Percentiles rank a stretch among this genome's conserved stretches.
These are phyloP conservation scores for Malus fusca DNA, from an alignment of 306 rosid genomes.

Conservation along the genomic window DNA sequence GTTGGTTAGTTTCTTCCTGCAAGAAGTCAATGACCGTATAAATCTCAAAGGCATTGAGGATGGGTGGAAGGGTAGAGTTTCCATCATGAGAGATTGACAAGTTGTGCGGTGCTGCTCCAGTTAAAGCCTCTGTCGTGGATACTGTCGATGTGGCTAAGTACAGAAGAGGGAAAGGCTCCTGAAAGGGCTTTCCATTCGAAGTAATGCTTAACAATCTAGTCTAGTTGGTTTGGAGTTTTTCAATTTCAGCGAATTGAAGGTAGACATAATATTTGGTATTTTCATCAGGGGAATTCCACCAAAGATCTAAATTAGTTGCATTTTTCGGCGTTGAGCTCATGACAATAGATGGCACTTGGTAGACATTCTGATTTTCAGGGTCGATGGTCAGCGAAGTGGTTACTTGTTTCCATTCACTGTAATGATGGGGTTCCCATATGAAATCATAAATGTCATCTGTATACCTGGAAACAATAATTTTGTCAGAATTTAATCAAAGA, in stretches of 20 bases:
- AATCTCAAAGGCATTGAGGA: slow-evolving; percentile 49
- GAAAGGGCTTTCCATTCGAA: slow-evolving; percentile 17
- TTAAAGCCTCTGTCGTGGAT: neutral
- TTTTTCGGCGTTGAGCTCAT: slow-evolving; percentile 23
- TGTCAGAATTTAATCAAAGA: neutral
- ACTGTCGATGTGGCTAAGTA: slow-evolving; percentile 12
- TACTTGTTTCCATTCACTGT: neutral
- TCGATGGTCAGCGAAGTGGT: slow-evolving; percentile 2
- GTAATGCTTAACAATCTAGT: slow-evolving; percentile 25
- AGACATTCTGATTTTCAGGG: neutral
- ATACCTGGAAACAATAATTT: slow-evolving; percentile 17
- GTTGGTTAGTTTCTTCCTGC: slow-evolving; percentile 26
- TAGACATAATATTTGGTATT: slow-evolving; percentile 14
- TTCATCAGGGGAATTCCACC: neutral
- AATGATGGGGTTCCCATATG: slow-evolving; percentile 27
- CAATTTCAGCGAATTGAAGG: slow-evolving; percentile 47
- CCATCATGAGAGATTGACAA: slow-evolving; percentile 8
- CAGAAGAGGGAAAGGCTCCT: neutral
- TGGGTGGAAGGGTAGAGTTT: slow-evolving; percentile 43
- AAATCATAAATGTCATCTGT: slow-evolving; percentile 35
- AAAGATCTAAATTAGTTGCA: slow-evolving; percentile 8
- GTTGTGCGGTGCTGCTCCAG: neutral
- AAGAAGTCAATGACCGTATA: slow-evolving; percentile 17
- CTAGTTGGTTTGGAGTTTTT: slow-evolving; percentile 21
- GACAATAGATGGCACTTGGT: slow-evolving; percentile 22